phyloP scores from a whole-genome alignment of 805 yeast genomes.

The Wickerhamiella allomyrinae region DNA sequence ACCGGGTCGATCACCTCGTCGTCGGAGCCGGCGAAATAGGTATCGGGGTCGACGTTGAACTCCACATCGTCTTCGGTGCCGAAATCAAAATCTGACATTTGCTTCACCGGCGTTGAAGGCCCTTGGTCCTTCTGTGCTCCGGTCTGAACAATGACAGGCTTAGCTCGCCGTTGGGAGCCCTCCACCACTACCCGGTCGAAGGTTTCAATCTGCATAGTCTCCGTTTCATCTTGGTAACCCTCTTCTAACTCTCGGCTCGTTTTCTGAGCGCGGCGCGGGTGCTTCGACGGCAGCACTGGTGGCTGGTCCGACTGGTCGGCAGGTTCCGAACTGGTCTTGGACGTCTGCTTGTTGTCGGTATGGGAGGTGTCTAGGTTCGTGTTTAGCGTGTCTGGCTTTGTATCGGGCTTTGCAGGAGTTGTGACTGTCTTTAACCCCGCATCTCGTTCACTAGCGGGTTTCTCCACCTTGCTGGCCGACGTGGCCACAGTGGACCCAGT shows the following conservation, averaged over 20 bases:
- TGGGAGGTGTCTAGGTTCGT: no score
- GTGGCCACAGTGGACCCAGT: no score
- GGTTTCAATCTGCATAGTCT: background rate
- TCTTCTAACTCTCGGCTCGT: no score
- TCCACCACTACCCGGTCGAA: background rate
- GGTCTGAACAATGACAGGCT: background rate
- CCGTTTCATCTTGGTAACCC: background rate
- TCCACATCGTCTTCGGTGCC: background rate
- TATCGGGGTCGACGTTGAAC: constrained; percentile 3
- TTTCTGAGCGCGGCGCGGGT: background rate
- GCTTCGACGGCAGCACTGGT: background rate
- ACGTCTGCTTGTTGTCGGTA: no score
- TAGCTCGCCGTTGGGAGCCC: background rate
- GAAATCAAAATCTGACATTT: background rate
- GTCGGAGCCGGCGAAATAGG: constrained; percentile 4
- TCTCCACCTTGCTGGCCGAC: no score
- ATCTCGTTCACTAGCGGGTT: no score
- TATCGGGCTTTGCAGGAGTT: no score
- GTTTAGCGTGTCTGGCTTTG: no score
- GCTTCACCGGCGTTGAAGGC: background rate
- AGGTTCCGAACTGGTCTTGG: background rate
- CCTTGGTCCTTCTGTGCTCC: background rate
- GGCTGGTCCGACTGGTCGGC: no score
- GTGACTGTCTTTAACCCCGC: no score
- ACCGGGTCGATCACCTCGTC: constrained; percentile 3